phyloP scores from a whole-genome alignment of 1,284 basidiomycete genomes.

The Tilletia setariae region DNA sequence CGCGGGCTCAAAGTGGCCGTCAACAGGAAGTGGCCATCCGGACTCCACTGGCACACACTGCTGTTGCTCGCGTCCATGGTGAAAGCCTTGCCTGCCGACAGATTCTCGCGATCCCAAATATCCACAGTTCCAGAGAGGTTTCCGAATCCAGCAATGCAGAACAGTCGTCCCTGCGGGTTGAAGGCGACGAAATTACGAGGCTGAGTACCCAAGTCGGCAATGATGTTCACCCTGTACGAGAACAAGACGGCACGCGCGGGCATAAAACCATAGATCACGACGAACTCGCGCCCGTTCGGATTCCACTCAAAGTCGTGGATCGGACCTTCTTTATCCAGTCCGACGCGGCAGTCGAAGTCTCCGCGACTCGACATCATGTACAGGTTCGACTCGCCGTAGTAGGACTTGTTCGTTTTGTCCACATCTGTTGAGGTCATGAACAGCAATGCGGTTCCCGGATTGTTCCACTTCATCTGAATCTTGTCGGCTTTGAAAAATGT shows the following conservation, averaged over 20 bases:
- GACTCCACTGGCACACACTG: slow-evolving; percentile 89
- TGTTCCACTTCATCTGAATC: slow-evolving; percentile 93
- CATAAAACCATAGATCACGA: slow-evolving; percentile 95
- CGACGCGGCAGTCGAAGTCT: slow-evolving; percentile 86
- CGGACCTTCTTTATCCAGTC: slow-evolving; percentile 92
- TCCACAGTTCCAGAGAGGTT: slow-evolving; percentile 92
- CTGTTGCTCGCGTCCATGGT: slow-evolving; percentile 91
- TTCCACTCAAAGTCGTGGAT: slow-evolving; percentile 97
- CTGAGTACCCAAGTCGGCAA: slow-evolving; percentile 85
- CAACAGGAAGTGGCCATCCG: slow-evolving; percentile 85
- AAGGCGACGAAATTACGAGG: slow-evolving; percentile 90
- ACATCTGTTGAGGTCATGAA: slow-evolving; percentile 93
- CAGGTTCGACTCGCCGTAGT: slow-evolving; percentile 94
- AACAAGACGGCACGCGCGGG: slow-evolving; percentile 89
- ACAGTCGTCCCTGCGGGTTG: slow-evolving; percentile 86
- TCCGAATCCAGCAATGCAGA: slow-evolving; percentile 89
- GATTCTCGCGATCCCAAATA: slow-evolving; percentile 80
- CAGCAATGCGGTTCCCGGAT: slow-evolving; percentile 68
- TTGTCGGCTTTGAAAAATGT: slow-evolving; percentile 96
- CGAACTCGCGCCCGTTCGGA: slow-evolving; percentile 89
- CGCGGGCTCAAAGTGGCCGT: slow-evolving; percentile 91
- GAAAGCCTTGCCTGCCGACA: slow-evolving; percentile 67
- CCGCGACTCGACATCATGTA: slow-evolving; percentile 93
- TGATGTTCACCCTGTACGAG: slow-evolving; percentile 79
- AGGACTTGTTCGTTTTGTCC: slow-evolving; percentile 93